phyloP scores from a whole-genome alignment of 352 stramenopile genomes.

The Pythium aristosporum region DNA sequence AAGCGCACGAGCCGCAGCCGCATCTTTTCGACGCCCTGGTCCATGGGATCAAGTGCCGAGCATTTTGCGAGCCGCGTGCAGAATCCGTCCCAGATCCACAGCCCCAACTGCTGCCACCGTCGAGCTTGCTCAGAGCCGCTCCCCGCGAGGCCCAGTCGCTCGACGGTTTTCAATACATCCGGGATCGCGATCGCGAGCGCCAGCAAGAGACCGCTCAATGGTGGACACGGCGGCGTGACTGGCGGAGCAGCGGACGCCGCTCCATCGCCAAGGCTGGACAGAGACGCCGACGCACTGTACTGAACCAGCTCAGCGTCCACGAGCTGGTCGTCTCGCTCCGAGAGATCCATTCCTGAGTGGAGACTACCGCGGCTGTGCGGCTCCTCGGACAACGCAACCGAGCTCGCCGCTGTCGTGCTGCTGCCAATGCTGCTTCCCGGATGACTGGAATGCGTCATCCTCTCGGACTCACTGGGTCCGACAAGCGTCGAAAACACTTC shows the following conservation, averaged over 20 bases:
- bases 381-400: background rate
- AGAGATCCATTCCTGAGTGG: constrained; percentile 15
- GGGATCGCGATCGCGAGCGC: constrained; percentile 49
- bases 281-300: constrained; percentile 10
- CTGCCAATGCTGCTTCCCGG: constrained; percentile 11
- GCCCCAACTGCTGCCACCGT: constrained; percentile 9
- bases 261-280: constrained; percentile 4
- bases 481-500: constrained; percentile 14
- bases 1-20: constrained; percentile 42
- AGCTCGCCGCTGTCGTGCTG: constrained; percentile 18
- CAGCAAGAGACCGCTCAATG: constrained; percentile 30
- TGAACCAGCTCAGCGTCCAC: constrained; percentile 13
- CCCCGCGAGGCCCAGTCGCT: constrained; percentile 28
- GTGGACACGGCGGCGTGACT: constrained; percentile 19
- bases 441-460: background rate
- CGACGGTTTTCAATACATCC: constrained; percentile 43
- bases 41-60: background rate
- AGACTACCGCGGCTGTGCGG: background rate
- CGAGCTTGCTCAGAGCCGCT: background rate
- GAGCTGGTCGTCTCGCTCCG: constrained; percentile 13
- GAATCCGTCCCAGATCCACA: constrained; percentile 40
- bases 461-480: background rate
- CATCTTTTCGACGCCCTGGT: constrained; percentile 29
- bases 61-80: constrained; percentile 37
- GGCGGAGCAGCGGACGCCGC: background rate